Base-by-base conservation (phyloP, 2,329 filamentous ascomycete genomes). In the Aspergillus spinulosporus region DNA sequence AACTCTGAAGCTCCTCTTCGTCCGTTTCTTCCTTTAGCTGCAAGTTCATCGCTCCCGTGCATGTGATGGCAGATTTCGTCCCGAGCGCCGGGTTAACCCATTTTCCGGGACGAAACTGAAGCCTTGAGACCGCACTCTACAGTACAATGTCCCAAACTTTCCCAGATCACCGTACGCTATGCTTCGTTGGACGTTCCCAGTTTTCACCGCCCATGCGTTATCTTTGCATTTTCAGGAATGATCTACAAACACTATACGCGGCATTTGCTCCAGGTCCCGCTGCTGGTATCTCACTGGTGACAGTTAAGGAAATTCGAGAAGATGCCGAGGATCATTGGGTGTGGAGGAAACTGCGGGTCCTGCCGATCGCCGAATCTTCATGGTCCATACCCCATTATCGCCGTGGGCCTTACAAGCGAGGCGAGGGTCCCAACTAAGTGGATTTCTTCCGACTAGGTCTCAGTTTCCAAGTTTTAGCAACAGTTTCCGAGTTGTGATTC, bases 291-390 rank as follows among this genome's bases (percentile, higher is more conserved):
- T 42, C 5, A 15, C 5, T 46, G 29, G 12, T 5, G 21, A 21
- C 21, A 36, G n/a, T 37, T 34, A 9, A 49, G 32, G 46, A 15
- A 26, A 14, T 37, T 49, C 32, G 32, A 26, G 5, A 7, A 29
- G 15, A 34, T 47, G 44, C 44, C 44, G 44, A 51, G 49, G 49
- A 21, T 32, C 14, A 51, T 51, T 51, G 49, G 49, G 14, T 26
- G 29, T 14, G 40, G 40, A 39, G 15, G 15, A 15, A 28, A 34
- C 11, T 26, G 49, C 42, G 40, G 49, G 49, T 28, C 49, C 49
- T 44, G 49, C 49, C 49, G 49, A 52, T 52, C 49, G 45, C 28
- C 37, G n/a, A 45, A 45, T 44, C 29, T 36, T 21, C 28, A 52
- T 29, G 34, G 34, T 12, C 34, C 31, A 4, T 46, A 12, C 34